Evolutionary conservation across 2,329 filamentous ascomycete genomes (phyloP).

Genomic region (Neocucurbitaria cava): DNA sequence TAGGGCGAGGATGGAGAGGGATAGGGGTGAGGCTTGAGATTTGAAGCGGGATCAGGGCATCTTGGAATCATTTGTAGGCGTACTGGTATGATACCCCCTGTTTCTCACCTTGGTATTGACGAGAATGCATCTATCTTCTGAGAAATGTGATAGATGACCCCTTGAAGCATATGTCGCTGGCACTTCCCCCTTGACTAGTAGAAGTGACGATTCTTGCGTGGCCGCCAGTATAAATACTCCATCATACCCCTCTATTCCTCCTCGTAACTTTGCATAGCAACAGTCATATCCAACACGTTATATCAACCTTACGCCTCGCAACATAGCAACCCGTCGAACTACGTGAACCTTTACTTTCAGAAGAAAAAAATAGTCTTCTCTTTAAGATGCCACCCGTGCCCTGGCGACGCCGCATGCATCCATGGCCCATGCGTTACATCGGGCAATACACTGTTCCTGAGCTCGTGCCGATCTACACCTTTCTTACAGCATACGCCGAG

Average conservation of each 20-base stretch:
- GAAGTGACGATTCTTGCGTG: neutral
- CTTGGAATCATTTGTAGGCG: constrained; percentile 7
- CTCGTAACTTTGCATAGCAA: neutral
- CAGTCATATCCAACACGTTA: neutral
- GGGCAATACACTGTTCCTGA: neutral
- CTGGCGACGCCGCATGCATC: neutral
- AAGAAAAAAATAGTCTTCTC: neutral
- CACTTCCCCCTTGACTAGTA: too few species aligned
- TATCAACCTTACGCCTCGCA: neutral
- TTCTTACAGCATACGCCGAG: too few species aligned
- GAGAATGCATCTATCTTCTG: neutral
- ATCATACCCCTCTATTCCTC: neutral
- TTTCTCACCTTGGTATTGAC: neutral
- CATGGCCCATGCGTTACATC: neutral
- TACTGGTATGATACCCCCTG: constrained; percentile 18
- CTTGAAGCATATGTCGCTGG: too few species aligned
- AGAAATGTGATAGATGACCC: too few species aligned
- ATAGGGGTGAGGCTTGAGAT: constrained; percentile 22
- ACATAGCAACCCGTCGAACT: neutral
- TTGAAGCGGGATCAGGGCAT: neutral
- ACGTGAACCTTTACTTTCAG: too few species aligned
- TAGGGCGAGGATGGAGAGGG: constrained; percentile 72
- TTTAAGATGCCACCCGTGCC: too few species aligned
- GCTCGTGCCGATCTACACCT: neutral
- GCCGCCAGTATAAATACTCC: neutral